Conservation (phyloP, 768 basidiomycete species). For the Lactarius akahatsu region DNA sequence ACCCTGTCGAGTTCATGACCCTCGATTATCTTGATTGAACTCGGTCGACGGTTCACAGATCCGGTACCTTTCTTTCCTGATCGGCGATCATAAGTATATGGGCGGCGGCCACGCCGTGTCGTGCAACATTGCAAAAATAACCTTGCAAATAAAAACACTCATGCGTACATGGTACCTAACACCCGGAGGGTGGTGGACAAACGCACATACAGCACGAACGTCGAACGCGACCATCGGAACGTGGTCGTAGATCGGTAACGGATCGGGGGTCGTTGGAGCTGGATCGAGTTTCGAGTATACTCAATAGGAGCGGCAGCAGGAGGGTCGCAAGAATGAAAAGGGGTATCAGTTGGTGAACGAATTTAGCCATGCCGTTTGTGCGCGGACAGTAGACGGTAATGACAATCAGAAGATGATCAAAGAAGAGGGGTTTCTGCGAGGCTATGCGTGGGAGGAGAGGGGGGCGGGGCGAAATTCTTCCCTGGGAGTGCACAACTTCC, state of each 20-base stretch:
- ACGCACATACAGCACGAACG: background rate
- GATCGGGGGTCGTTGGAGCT: background rate
- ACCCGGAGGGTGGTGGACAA: background rate
- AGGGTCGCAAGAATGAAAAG: slow-evolving; percentile 1
- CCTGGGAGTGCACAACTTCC: background rate
- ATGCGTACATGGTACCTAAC: background rate
- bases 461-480: background rate
- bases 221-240: background rate
- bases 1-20: background rate
- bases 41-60: background rate
- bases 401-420: slow-evolving; percentile 2
- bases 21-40: background rate
- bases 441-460: background rate
- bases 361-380: background rate
- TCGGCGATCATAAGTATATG: slow-evolving; percentile 10
- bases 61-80: background rate
- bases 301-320: background rate
- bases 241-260: background rate
- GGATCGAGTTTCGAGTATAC: background rate
- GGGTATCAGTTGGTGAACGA: slow-evolving; percentile 1
- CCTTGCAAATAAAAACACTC: background rate
- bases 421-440: slow-evolving; percentile 1
- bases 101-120: background rate
- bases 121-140: background rate
- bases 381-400: background rate